Evolutionary conservation across 306 rosid genomes (phyloP).

Genomic region (Rosa persica): DNA sequence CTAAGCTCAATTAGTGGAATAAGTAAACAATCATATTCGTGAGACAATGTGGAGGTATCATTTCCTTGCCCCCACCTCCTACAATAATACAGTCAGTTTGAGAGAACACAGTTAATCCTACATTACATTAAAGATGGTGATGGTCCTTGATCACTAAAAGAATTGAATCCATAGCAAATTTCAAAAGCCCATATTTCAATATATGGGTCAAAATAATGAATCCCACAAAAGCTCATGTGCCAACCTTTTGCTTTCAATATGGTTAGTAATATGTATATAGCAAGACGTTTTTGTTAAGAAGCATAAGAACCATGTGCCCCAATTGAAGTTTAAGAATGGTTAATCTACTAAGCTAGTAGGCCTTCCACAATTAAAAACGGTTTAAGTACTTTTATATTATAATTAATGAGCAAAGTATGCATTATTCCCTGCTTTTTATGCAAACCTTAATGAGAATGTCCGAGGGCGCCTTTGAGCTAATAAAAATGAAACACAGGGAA

Average conservation of each 20-base stretch:
- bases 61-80: conserved; percentile 7
- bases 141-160: neutral
- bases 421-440: neutral
- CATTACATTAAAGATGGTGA: neutral
- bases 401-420: neutral
- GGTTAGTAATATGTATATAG: neutral
- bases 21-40: conserved; percentile 19
- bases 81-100: neutral
- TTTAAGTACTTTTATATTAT: neutral
- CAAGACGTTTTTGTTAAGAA: neutral
- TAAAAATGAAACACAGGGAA: neutral
- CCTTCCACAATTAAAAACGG: neutral
- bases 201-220: neutral
- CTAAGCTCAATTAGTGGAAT: neutral
- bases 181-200: neutral
- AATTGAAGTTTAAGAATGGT: neutral
- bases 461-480: neutral
- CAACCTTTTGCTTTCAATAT: neutral
- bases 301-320: conserved; percentile 26
- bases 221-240: conserved; percentile 1
- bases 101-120: neutral
- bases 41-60: conserved; percentile 23
- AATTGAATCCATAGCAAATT: neutral
- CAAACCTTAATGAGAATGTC: conserved; percentile 18
- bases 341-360: neutral